Percentiles rank a stretch among this genome's conserved stretches.
These are phyloP conservation scores for Trifolium fragiferum DNA, from an alignment of 306 rosid genomes.

Conservation along the genomic window DNA sequence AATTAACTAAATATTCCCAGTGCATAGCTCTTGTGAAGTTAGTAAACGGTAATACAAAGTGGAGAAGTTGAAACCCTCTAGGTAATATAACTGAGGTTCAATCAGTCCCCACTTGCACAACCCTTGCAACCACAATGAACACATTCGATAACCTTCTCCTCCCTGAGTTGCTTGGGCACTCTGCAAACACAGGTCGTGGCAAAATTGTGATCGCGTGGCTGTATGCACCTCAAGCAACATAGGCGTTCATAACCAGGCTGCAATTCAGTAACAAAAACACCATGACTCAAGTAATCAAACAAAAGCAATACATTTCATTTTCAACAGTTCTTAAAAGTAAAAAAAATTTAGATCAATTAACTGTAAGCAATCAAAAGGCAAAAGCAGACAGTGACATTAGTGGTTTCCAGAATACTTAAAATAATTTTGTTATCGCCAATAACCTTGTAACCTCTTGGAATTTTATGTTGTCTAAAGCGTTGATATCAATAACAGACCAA, in stretches of 20 bases:
- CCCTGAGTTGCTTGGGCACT: conserved; percentile 86
- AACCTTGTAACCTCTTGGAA: not conserved
- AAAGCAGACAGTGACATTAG: not conserved
- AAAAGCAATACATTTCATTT: conserved; percentile 4
- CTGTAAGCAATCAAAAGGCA: not conserved
- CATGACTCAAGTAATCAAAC: not conserved
- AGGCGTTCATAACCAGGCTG: conserved; percentile 93
- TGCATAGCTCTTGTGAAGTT: conserved; percentile 11
- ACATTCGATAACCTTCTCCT: conserved; percentile 86
- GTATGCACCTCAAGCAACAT: conserved; percentile 91
- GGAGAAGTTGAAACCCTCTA: conserved; percentile 33
- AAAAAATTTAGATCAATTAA: not conserved
- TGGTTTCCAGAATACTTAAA: not conserved
- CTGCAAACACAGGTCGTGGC: conserved; percentile 91
- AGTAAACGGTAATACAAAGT: not conserved
- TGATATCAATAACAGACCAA: not conserved
- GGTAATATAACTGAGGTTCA: not conserved
- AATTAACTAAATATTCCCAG: not conserved
- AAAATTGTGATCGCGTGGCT: conserved; percentile 90
- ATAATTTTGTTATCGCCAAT: not conserved
- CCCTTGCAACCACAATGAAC: conserved; percentile 92
- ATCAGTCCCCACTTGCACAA: conserved; percentile 88
- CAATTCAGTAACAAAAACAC: conserved; percentile 36
- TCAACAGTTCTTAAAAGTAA: not conserved
- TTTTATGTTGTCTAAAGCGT: not conserved